Base-by-base conservation (phyloP, 345 rosid genomes). In the Balakata baccata region DNA sequence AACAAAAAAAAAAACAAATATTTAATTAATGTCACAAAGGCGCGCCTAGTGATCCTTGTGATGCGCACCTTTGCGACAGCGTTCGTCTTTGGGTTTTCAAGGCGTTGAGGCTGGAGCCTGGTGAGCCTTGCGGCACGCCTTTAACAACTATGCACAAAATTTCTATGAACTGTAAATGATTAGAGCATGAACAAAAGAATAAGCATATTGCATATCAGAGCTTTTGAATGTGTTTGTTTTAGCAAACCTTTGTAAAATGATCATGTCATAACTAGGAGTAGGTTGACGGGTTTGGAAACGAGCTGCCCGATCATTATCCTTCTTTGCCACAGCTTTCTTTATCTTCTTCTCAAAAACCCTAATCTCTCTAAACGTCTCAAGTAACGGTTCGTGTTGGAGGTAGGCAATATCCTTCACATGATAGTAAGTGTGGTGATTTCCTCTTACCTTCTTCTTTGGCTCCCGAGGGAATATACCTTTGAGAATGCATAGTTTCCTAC, bases 351-450 rank as follows among this genome's bases (percentile, higher is more conserved):
- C 80, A 22, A 89, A 89, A 2, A 96, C 84, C 68, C 88, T 86
- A 7, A 87, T 87, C 51, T 92, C 97, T 81, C 98, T 88, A 34
- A 95, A 86, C 78, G 89, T 87, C 85, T 91, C 99, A 10, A 95
- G 92, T 60, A 93, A 77, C 0, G 97, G 98, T 59, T 95, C 98
- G 13, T 91, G 94, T 54, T 82, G 89, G 82, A 95, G 86, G 83
- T 87, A 95, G 18, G 88, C 56, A 81, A 93, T 83, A 81, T 95
- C 99, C 86, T 93, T 95, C 41, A 87, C 84, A 82, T 95, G 99
- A 79, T 93, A 95, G 74, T 95, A 95, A 20, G 99, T 93, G 72
- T 93, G 97, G 72, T 93, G 93, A 81, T 87, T 93, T 74, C 99
- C 99, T 41, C 84, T 91, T 65, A 95, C 86, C 84, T 95, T 95